Conservation (phyloP, 1,284 basidiomycete genomes). For the Mrakiaceae sp. region DNA sequence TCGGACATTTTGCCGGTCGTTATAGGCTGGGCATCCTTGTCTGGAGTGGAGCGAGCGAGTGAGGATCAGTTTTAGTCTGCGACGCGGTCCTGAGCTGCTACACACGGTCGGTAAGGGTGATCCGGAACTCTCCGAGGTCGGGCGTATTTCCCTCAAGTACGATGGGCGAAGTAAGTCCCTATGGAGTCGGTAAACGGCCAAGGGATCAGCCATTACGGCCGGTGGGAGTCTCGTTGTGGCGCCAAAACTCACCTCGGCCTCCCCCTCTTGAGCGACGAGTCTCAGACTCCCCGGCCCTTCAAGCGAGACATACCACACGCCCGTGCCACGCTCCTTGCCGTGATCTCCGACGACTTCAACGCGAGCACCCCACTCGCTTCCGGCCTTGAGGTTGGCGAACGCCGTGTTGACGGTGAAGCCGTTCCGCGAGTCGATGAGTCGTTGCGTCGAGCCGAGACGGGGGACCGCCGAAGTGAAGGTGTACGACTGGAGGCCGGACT, state of each 20-base stretch:
- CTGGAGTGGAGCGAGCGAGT: constrained; percentile 29
- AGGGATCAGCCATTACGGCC: neutral
- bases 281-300: neutral
- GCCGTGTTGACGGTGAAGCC: constrained; percentile 77
- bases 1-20: constrained; percentile 46
- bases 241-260: neutral
- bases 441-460: constrained; percentile 70
- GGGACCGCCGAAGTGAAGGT: constrained; percentile 81
- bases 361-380: constrained; percentile 73
- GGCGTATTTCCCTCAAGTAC: constrained; percentile 61
- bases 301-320: constrained; percentile 9
- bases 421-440: constrained; percentile 65
- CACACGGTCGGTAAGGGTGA: constrained; percentile 69
- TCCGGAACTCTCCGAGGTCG: constrained; percentile 66
- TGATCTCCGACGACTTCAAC: constrained; percentile 72
- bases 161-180: constrained; percentile 25
- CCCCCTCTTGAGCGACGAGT: neutral
- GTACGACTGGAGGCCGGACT: constrained; percentile 64
- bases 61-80: neutral
- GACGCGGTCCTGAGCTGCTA: neutral
- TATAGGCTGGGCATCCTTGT: constrained; percentile 47
- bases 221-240: constrained; percentile 46
- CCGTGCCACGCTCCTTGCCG: constrained; percentile 40
- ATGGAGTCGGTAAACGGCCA: neutral
- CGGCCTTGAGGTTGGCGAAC: constrained; percentile 62